These are phyloP conservation scores for Leccinum rimulosum DNA, from an alignment of 768 basidiomycete species.

Conservation along the genomic window DNA sequence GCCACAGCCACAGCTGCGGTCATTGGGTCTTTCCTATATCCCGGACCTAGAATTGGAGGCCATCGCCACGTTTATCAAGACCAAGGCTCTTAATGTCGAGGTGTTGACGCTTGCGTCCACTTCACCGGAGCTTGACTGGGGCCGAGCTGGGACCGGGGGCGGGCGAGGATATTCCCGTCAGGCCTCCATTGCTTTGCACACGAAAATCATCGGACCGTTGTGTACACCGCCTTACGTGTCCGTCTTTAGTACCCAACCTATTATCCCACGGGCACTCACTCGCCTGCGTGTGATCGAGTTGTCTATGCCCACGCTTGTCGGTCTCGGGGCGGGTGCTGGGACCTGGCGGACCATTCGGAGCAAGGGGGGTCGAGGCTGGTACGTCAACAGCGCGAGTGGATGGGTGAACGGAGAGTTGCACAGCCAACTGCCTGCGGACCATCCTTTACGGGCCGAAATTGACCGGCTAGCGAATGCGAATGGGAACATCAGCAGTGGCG, in stretches of 20 bases:
- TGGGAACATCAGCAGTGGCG: conserved; percentile 85
- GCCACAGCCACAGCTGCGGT: conserved; percentile 73
- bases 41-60: conserved; percentile 61
- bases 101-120: conserved; percentile 79
- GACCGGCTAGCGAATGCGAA: conserved; percentile 73
- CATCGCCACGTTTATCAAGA: conserved; percentile 65
- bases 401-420: conserved; percentile 62
- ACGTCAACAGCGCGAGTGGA: conserved; percentile 82
- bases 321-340: conserved; percentile 75
- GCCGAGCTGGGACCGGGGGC: conserved; percentile 33
- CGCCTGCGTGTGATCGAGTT: conserved; percentile 86
- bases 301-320: conserved; percentile 63
- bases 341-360: conserved; percentile 88
- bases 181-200: conserved; percentile 74
- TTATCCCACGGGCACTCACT: conserved; percentile 49
- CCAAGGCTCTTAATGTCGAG: conserved; percentile 75
- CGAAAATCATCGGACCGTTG: conserved; percentile 73
- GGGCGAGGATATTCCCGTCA: conserved; percentile 52
- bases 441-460: conserved; percentile 72
- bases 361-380: conserved; percentile 95
- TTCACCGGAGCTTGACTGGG: conserved; percentile 70
- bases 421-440: conserved; percentile 55
- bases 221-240: conserved; percentile 78
- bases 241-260: conserved; percentile 38
- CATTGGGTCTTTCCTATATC: conserved; percentile 88